Conservation (phyloP, 1,284 basidiomycete genomes). For the Agroathelia rolfsii region DNA sequence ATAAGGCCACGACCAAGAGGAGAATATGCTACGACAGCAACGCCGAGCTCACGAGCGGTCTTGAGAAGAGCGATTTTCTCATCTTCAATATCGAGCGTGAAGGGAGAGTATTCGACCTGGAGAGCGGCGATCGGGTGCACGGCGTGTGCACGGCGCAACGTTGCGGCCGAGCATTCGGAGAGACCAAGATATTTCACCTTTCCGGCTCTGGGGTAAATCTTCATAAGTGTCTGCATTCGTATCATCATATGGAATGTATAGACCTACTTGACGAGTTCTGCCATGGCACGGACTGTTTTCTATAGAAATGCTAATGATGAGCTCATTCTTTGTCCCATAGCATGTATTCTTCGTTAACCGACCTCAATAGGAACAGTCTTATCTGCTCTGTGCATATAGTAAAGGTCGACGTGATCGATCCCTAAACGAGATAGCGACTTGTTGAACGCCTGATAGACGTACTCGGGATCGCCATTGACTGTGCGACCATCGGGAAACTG, state of each 20-base stretch:
- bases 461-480: constrained; percentile 19
- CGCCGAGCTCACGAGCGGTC: constrained; percentile 41
- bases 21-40: constrained; percentile 49
- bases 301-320: constrained; percentile 12
- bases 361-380: constrained; percentile 36
- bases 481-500: constrained; percentile 3
- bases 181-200: constrained; percentile 54
- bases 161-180: constrained; percentile 47
- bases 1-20: constrained; percentile 56
- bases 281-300: constrained; percentile 39
- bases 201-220: constrained; percentile 29
- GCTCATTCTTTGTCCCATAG: neutral
- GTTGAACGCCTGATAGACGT: constrained; percentile 16
- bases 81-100: constrained; percentile 43
- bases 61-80: constrained; percentile 36
- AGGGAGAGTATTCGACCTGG: constrained; percentile 59
- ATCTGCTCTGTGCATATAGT: constrained; percentile 33
- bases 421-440: constrained; percentile 18
- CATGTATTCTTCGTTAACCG: constrained; percentile 8
- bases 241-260: too few species aligned
- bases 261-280: constrained; percentile 42
- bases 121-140: constrained; percentile 52
- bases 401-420: constrained; percentile 27
- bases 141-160: constrained; percentile 53
- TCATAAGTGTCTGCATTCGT: too few species aligned